Evolutionary conservation across 225 moss, liverwort and hornwort species (phyloP).

Genomic region (Neckera pumila): DNA sequence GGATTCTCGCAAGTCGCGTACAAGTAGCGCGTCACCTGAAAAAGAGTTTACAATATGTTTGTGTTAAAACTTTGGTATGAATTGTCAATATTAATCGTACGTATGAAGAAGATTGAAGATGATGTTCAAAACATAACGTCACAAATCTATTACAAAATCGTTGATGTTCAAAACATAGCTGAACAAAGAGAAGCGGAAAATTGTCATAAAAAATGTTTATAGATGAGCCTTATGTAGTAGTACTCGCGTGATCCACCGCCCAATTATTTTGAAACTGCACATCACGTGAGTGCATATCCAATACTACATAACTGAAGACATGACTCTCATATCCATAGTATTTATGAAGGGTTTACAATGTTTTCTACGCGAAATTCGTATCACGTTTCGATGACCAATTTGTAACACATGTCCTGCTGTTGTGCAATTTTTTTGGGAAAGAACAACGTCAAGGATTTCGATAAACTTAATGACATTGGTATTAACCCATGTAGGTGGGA

Average conservation of each 20-base stretch:
- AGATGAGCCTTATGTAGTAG: background rate
- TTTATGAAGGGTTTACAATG: background rate
- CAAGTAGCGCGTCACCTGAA: slow-evolving; percentile 32
- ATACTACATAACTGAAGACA: background rate
- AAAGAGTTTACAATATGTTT: background rate
- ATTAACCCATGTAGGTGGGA: background rate
- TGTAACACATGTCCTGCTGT: background rate
- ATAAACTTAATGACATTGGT: background rate
- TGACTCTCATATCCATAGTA: background rate
- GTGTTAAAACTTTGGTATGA: background rate
- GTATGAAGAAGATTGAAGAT: background rate
- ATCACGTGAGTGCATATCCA: background rate
- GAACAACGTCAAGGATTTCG: background rate
- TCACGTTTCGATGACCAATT: background rate
- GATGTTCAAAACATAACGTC: background rate
- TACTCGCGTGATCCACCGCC: background rate
- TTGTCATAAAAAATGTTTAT: background rate
- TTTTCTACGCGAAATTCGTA: background rate
- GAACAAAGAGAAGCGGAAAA: background rate
- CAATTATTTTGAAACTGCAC: background rate
- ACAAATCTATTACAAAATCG: background rate
- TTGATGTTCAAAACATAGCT: background rate
- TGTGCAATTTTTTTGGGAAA: background rate
- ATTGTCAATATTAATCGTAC: too few species aligned
- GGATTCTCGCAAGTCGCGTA: slow-evolving; percentile 43